Base-by-base conservation (phyloP, 768 basidiomycete species). In the Boletus vinaceobasis region DNA sequence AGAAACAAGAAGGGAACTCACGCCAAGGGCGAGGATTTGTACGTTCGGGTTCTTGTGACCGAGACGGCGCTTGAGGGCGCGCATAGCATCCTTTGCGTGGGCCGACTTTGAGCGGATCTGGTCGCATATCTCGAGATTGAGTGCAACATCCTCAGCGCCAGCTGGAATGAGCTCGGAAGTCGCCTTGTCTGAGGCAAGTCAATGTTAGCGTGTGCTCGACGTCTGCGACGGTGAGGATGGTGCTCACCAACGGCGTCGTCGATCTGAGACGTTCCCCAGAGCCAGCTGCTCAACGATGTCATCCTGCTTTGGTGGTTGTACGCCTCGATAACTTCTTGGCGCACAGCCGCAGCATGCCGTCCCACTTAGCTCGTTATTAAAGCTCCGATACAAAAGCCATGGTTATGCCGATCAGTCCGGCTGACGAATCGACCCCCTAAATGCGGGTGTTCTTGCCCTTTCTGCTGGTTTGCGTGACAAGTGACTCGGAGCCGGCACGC, bases 41-140 rank as follows among this genome's bases (percentile, higher is more conserved):
- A 96, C 94, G 62, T 98, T 96, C 0, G 93, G 94, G 70, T 99
- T 99, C 82, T 89, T 90, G 74, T 96, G 91, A 65, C 87, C 86
- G 47, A 98, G 76, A 47, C 95, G 82, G 26, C 86, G 82, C 73
- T 93, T 93, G 65, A 99, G 77, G 19, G 88, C 84, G 54, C 87
- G 87, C 86, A 94, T 90, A 5, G 96, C 88, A 56, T 88, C 85
- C 73, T 88, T 89, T 17, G 95, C 86, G 17, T 83, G 81, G 1
- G 88, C 87, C 39, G 88, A 83, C 76, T 96, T 95, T 7, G 92
- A 92, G 50, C 94, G 85, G 68, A 99, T 94, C 72, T 95, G 88
- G 73, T 99, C 97, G 60, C 93, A 93, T 77, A 98, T 92, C 70
- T 98, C 93, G 55, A 99, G 88, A 64, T 89, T 89, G 59, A 93